A percentile compares a stretch with the other conserved stretches of the same genome.
phyloP scores from a whole-genome alignment of 2,329 filamentous ascomycete genomes.

The Capronia epimyces region DNA sequence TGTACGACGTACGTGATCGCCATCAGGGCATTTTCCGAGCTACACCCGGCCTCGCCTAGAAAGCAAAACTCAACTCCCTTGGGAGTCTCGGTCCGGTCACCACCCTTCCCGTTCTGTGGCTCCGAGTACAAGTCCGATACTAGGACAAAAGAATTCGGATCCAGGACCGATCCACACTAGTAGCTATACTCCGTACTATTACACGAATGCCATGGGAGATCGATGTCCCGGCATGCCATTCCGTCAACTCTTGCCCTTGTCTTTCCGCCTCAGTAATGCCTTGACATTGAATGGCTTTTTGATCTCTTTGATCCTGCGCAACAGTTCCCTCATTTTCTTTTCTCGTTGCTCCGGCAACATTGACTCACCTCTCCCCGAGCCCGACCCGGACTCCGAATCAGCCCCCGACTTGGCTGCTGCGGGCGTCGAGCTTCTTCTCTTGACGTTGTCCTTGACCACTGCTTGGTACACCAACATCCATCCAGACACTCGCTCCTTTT shows the following conservation, averaged over 20 bases:
- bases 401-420: neutral
- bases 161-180: too few species aligned
- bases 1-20: too few species aligned
- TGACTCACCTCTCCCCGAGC: slow-evolving; percentile 5
- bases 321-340: slow-evolving; percentile 32
- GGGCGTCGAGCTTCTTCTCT: slow-evolving; percentile 10
- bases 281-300: slow-evolving; percentile 30
- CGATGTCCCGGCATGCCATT: too few species aligned
- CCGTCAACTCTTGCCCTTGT: slow-evolving; percentile 15
- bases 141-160: neutral
- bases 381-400: slow-evolving; percentile 6
- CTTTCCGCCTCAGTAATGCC: slow-evolving; percentile 24
- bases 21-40: neutral
- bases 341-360: slow-evolving; percentile 29
- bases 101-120: neutral
- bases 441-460: slow-evolving; percentile 21
- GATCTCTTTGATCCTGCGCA: slow-evolving; percentile 35
- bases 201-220: too few species aligned
- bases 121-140: neutral
- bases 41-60: neutral
- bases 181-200: too few species aligned
- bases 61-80: too few species aligned
- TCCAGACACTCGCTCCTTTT: slow-evolving; percentile 23
- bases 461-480: slow-evolving; percentile 27
- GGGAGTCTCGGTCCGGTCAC: neutral